phyloP scores from a whole-genome alignment of 2,329 filamentous ascomycete species.

The Penicillium occitanis region DNA sequence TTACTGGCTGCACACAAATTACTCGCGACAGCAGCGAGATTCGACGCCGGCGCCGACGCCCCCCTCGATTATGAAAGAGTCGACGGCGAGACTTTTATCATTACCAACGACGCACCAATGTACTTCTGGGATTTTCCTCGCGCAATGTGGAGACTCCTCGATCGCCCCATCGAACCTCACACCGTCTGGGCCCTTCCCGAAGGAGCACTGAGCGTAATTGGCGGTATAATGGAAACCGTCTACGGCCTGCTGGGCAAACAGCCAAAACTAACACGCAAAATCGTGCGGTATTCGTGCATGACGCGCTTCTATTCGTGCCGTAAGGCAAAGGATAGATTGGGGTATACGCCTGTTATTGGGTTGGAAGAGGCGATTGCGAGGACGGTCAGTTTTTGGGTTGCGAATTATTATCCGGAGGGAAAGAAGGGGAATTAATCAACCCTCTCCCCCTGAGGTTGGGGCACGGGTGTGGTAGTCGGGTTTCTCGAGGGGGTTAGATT shows the following conservation, averaged over 20 bases:
- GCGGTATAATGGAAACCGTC: constrained; percentile 44
- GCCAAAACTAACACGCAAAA: constrained; percentile 47
- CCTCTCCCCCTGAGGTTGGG: too few relatives aligned
- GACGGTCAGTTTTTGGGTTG: constrained; percentile 45
- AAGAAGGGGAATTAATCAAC: constrained; percentile 42
- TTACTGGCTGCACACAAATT: constrained; percentile 75
- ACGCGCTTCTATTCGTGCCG: constrained; percentile 50
- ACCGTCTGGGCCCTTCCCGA: constrained; percentile 46
- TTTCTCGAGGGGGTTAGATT: neutral
- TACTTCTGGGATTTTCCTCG: constrained; percentile 90
- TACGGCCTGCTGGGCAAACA: constrained; percentile 47
- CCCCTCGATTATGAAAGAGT: constrained; percentile 72
- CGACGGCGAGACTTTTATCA: constrained; percentile 83
- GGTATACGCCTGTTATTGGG: constrained; percentile 46
- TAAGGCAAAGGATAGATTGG: constrained; percentile 48
- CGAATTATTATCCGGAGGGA: constrained; percentile 31
- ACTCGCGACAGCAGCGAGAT: constrained; percentile 55
- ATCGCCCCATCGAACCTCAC: constrained; percentile 44
- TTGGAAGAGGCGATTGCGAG: constrained; percentile 50
- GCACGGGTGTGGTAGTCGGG: neutral
- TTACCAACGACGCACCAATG: constrained; percentile 84
- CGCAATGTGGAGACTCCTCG: constrained; percentile 66
- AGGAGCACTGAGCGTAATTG: constrained; percentile 40
- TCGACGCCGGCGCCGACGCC: constrained; percentile 51
- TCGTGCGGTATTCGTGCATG: constrained; percentile 51